Percentiles rank a stretch among this genome's conserved stretches.
phyloP scores from a whole-genome alignment of 345 rosid species.

The Aquilaria yunnanensis region DNA sequence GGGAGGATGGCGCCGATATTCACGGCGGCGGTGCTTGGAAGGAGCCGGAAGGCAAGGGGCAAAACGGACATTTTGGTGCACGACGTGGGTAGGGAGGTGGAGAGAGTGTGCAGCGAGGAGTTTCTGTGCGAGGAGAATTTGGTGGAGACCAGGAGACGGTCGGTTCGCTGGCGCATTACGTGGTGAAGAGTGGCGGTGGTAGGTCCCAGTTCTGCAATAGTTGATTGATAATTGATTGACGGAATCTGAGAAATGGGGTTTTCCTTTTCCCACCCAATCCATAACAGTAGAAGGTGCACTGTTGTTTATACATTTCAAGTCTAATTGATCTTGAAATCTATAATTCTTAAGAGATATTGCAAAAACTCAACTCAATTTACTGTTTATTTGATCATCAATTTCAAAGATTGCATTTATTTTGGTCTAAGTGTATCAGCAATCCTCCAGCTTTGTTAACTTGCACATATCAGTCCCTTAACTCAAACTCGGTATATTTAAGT shows the following conservation, averaged over 20 bases:
- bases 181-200: constrained; percentile 20
- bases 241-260: background rate
- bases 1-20: constrained; percentile 90
- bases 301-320: too few species aligned
- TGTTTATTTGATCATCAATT: too few species aligned
- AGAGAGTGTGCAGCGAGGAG: constrained; percentile 58
- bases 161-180: constrained; percentile 55
- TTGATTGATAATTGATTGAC: background rate
- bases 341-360: too few species aligned
- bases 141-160: constrained; percentile 28
- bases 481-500: too few species aligned
- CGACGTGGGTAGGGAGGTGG: constrained; percentile 62
- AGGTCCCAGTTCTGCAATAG: constrained; percentile 45
- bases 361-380: too few species aligned
- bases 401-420: too few species aligned
- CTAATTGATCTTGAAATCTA: too few species aligned
- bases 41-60: constrained; percentile 36
- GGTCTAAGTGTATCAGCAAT: too few species aligned
- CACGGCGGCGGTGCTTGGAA: constrained; percentile 73
- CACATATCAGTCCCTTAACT: too few species aligned
- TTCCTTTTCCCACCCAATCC: background rate
- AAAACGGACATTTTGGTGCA: constrained; percentile 80
- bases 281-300: too few species aligned
- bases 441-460: too few species aligned
- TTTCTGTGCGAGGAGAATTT: constrained; percentile 72